A percentile compares a stretch with the other conserved stretches of the same genome.
These are phyloP conservation scores for Brassica hybrid DNA, from an alignment of 441 rosid genomes.

Conservation along the genomic window DNA sequence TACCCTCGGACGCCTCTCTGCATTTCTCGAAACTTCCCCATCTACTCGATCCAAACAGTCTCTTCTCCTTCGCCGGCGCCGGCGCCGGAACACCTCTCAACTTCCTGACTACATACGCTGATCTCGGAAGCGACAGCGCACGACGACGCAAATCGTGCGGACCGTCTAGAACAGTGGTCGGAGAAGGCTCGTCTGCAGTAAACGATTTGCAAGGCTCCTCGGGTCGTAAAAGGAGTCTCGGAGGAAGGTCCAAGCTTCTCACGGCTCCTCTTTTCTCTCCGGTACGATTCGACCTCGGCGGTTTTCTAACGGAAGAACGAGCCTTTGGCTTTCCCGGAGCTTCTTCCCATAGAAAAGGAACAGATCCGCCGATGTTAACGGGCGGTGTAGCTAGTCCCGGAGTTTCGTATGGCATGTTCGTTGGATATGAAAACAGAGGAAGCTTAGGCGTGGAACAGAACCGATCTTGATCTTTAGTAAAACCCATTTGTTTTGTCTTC, in stretches of 20 bases:
- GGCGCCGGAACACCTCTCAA: conserved; percentile 41
- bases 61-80: conserved; percentile 34
- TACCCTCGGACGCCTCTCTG: conserved; percentile 34
- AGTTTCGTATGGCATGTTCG: conserved; percentile 40
- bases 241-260: too few species aligned
- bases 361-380: conserved; percentile 52
- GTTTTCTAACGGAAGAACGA: conserved; percentile 19
- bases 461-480: conserved; percentile 24
- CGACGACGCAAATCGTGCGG: conserved; percentile 47
- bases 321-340: conserved; percentile 78
- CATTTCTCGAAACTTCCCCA: conserved; percentile 54
- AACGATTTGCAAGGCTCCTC: too few species aligned
- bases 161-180: conserved; percentile 63
- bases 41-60: conserved; percentile 47
- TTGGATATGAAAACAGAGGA: conserved; percentile 57
- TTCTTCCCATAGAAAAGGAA: conserved; percentile 92
- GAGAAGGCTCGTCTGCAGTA: conserved; percentile 44
- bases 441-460: conserved; percentile 57
- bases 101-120: conserved; percentile 45
- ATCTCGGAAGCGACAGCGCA: conserved; percentile 43
- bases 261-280: conserved; percentile 13
- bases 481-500: conserved; percentile 32
- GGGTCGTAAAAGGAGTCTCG: too few species aligned
- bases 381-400: conserved; percentile 65
- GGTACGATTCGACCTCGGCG: conserved; percentile 27